Evolutionary conservation across 495 filamentous ascomycete genomes (phyloP), one percentile per base, ranked within the genome.

Genomic region (Neurospora sp.): DNA sequence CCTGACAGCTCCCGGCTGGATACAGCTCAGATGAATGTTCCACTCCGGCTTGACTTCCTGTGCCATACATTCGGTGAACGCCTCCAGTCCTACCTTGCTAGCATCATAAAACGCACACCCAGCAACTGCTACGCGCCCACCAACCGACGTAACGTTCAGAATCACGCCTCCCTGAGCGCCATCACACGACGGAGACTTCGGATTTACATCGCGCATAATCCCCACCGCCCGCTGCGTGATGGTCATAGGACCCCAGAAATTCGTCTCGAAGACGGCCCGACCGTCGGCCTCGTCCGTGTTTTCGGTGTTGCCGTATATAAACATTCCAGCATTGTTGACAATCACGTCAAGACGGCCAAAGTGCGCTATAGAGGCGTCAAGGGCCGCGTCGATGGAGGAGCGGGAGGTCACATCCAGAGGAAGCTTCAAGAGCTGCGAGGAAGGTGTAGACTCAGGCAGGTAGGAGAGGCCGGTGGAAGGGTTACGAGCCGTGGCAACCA

Each of bases 251-350:
- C 81, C 87, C 81, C 83, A 89, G 81, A 88, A 90, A 76, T 86
- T 84, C 61, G 86, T 85, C 31, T 88, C 87, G 69, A 89, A 74
- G 44, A 85, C 71, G 5, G 71, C 74, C n/a, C 82, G 83, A 8
- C 81, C 77, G 68, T 83, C 78, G 6, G 75, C 74, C 16, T 85
- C 82, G 0, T 76, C 73, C 20, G 86, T 77, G 37, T 78, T 78
- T 75, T 89, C 87, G 12, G 84, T 82, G 70, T 83, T 83, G 6
- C 86, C 86, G 14, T 72, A 59, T 6, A 85, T 79, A 6, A 79
- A 75, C 73, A 87, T 87, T 22, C 87, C 87, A 3, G 87, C 87
- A 69, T 89, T 89, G 80, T 89, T 89, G 74, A 89, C 84, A 22
- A 87, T 76, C 22, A 89, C 83, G 70, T 89, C 86, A 71, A 89